Conservation (phyloP, 768 basidiomycete genomes). For the Serendipita indica region DNA sequence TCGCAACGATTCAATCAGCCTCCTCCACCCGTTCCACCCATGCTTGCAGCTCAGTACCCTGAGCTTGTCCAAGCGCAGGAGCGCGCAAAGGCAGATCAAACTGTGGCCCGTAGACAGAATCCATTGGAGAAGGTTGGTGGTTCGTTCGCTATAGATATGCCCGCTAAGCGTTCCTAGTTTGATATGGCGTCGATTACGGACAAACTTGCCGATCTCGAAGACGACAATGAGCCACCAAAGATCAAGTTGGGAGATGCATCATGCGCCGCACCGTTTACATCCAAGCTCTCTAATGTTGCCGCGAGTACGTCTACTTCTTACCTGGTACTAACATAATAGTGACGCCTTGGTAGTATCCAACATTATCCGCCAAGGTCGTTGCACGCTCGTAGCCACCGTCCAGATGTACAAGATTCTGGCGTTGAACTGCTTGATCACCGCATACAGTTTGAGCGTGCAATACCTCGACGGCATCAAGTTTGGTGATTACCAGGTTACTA, state of each 20-base stretch:
- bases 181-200: conserved; percentile 66
- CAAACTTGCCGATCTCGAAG: conserved; percentile 83
- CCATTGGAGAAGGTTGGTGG: conserved; percentile 74
- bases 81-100: conserved; percentile 51
- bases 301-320: conserved; percentile 52
- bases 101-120: conserved; percentile 58
- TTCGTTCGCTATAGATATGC: background rate
- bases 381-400: conserved; percentile 94
- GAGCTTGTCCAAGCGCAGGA: conserved; percentile 84
- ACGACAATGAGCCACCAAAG: conserved; percentile 87
- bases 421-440: conserved; percentile 92
- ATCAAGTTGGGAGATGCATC: conserved; percentile 99
- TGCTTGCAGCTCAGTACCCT: conserved; percentile 76
- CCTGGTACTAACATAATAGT: background rate
- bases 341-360: conserved; percentile 52
- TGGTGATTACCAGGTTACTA: conserved; percentile 95
- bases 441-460: conserved; percentile 95
- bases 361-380: conserved; percentile 95
- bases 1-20: conserved; percentile 82
- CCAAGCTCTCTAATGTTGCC: conserved; percentile 91
- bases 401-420: conserved; percentile 99
- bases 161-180: conserved; percentile 35
- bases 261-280: conserved; percentile 97
- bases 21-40: conserved; percentile 83
- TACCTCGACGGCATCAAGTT: conserved; percentile 99